phyloP scores from a whole-genome alignment of 306 rosid genomes.

The Prunus kanzakura region DNA sequence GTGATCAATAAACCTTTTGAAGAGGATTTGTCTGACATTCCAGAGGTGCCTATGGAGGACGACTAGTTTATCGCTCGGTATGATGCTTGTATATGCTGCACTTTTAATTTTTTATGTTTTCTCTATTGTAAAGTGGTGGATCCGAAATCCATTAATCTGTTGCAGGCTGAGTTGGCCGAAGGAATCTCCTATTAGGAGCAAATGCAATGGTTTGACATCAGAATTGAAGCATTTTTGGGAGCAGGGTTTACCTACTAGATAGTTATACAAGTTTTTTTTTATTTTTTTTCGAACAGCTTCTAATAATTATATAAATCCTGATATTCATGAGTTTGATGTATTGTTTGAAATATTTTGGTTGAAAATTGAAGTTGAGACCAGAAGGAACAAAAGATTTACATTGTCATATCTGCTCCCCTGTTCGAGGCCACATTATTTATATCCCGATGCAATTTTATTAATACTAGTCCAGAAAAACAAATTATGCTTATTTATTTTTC shows the following conservation, averaged over 20 bases:
- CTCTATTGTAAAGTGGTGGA: not conserved
- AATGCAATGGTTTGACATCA: not conserved
- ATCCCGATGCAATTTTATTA: no score
- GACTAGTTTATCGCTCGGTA: constrained; percentile 43
- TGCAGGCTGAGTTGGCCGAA: not conserved
- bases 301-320: not conserved
- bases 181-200: not conserved
- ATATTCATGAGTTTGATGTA: not conserved
- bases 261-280: not conserved
- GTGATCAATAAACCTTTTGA: constrained; percentile 67
- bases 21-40: constrained; percentile 83
- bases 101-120: not conserved
- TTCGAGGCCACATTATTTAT: no score
- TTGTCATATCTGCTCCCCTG: not conserved
- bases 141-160: not conserved
- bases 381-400: not conserved
- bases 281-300: not conserved
- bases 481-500: no score
- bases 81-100: constrained; percentile 5
- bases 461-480: no score
- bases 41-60: constrained; percentile 92
- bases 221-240: not conserved
- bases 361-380: not conserved
- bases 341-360: not conserved
- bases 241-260: not conserved